Percentiles rank a stretch among this genome's conserved stretches.
phyloP scores from a whole-genome alignment of 192 early-diverging fungal species.

The Chytriomyces sp. region DNA sequence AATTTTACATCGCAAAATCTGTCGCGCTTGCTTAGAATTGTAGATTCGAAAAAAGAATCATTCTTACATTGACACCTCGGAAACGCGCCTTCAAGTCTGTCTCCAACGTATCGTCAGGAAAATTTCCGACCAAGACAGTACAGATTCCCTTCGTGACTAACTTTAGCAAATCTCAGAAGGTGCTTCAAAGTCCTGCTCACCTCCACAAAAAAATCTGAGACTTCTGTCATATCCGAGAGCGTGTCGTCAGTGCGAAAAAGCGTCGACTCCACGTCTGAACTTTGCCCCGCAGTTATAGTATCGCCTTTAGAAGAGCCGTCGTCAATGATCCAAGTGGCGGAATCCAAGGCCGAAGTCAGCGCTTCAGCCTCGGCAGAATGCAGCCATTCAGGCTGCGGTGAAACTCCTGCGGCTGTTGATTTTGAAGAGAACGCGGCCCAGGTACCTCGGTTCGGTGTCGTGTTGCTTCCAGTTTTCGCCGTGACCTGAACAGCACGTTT shows the following conservation, averaged over 20 bases:
- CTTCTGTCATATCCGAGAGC: conserved; percentile 21
- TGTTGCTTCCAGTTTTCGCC: too few relatives aligned
- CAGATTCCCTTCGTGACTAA: background rate
- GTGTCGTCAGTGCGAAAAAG: background rate
- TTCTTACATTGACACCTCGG: conserved; percentile 19
- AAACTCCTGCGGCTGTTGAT: too few relatives aligned
- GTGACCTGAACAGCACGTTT: too few relatives aligned
- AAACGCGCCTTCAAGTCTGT: conserved; percentile 2
- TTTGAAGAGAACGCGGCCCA: too few relatives aligned
- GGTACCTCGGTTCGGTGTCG: too few relatives aligned
- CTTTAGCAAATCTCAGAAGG: background rate
- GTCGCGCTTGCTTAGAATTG: too few relatives aligned
- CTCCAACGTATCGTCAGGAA: conserved; percentile 19
- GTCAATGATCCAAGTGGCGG: background rate
- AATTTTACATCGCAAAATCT: conserved; percentile 25
- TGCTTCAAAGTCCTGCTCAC: background rate
- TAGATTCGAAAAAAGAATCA: too few relatives aligned
- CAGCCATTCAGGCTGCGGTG: background rate
- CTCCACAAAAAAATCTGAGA: conserved; percentile 3
- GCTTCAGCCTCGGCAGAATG: background rate
- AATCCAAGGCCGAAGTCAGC: background rate
- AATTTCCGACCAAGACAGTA: conserved; percentile 23
- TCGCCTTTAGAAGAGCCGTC: background rate
- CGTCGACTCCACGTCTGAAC: background rate
- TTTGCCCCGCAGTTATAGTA: background rate